Conservation (phyloP, 768 basidiomycete genomes). For the Macrolepiota albuminosa region DNA sequence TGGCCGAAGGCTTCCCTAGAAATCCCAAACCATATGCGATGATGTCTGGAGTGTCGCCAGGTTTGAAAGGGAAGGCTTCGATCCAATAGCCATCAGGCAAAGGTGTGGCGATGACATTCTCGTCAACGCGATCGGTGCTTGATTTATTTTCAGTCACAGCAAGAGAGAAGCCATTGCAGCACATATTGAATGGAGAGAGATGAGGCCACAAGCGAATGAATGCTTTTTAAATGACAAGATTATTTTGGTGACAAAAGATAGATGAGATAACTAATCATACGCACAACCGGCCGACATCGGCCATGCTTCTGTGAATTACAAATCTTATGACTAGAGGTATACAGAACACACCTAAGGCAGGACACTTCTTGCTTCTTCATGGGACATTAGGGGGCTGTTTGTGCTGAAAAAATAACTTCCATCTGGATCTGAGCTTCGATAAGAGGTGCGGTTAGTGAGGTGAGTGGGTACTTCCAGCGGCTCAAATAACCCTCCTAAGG, state of each 20-base stretch:
- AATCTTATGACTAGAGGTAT: neutral
- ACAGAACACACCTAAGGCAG: neutral
- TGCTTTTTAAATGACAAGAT: neutral
- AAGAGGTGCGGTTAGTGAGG: too few relatives aligned
- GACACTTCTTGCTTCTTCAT: too few relatives aligned
- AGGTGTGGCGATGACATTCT: neutral
- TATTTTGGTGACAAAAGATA: neutral
- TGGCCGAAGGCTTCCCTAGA: neutral
- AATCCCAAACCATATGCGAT: slow-evolving; percentile 2
- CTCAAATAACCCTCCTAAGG: too few relatives aligned
- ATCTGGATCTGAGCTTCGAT: too few relatives aligned
- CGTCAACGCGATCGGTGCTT: neutral
- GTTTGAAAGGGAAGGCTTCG: neutral
- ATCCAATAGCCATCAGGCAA: neutral
- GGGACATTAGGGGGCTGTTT: too few relatives aligned
- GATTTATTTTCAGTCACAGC: neutral
- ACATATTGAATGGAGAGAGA: neutral
- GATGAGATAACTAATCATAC: neutral
- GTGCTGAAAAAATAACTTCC: too few relatives aligned
- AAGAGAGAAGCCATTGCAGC: neutral
- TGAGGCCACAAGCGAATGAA: too few relatives aligned
- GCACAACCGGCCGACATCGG: neutral
- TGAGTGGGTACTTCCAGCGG: too few relatives aligned
- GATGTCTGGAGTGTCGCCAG: neutral
- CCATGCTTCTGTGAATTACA: neutral